Percentiles rank a stretch among this genome's conserved stretches.
phyloP scores from a whole-genome alignment of 2,329 filamentous ascomycete species.

The Arthroderma uncinatum region DNA sequence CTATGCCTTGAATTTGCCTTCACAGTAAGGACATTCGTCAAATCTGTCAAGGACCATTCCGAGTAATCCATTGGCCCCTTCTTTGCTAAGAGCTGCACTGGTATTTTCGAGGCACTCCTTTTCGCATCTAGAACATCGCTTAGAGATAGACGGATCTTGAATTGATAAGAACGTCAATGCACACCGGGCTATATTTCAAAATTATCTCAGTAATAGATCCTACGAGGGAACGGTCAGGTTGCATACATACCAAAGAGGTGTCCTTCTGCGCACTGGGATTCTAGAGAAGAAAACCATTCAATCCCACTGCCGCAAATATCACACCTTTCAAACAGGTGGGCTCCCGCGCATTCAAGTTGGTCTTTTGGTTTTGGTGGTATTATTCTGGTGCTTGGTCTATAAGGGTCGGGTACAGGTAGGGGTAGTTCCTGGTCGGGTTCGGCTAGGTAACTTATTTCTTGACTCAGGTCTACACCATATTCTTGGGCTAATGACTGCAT shows the following conservation, averaged over 20 bases:
- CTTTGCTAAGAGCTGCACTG: background rate
- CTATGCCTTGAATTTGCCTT: constrained; percentile 11
- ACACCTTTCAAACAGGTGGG: constrained; percentile 38
- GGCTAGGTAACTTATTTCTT: constrained; percentile 25
- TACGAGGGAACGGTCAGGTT: constrained; percentile 4
- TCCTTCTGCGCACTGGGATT: constrained; percentile 40
- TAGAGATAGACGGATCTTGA: constrained; percentile 43
- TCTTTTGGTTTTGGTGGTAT: constrained; percentile 20
- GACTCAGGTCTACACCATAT: constrained; percentile 23
- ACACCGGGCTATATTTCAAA: constrained; percentile 37
- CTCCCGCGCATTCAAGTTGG: constrained; percentile 17
- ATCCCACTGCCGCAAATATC: constrained; percentile 42
- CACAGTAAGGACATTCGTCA: constrained; percentile 15
- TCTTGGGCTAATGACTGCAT: constrained; percentile 21
- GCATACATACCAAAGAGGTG: constrained; percentile 40
- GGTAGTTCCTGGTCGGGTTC: background rate
- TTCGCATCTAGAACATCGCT: constrained; percentile 44
- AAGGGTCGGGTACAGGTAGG: background rate
- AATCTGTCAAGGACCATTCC: constrained; percentile 9
- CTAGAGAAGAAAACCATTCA: constrained; percentile 36
- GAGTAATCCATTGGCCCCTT: constrained; percentile 3
- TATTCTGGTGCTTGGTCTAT: background rate
- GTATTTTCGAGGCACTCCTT: constrained; percentile 27
- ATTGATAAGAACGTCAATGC: constrained; percentile 45
- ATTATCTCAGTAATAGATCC: background rate